Evolutionary conservation across 805 yeast genomes (phyloP).

Genomic region (Blastobotrys attinorum): DNA sequence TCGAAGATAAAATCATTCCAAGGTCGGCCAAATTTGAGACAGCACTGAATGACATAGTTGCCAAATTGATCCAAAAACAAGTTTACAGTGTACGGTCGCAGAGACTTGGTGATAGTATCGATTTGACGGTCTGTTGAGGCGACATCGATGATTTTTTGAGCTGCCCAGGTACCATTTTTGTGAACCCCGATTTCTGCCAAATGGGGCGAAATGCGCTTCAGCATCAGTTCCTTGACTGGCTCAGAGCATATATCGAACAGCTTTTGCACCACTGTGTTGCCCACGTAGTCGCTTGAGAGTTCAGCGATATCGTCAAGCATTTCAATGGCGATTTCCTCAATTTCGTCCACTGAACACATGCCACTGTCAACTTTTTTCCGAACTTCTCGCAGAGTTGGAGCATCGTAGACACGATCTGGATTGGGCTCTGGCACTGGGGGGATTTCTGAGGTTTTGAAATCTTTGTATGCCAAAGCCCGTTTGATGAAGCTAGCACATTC

Average conservation of each 20-base stretch:
- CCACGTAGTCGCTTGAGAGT: slow-evolving; percentile 84
- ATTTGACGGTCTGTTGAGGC: slow-evolving; percentile 58
- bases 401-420: slow-evolving; percentile 66
- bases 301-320: slow-evolving; percentile 88
- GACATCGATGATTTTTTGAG: slow-evolving; percentile 84
- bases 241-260: slow-evolving; percentile 66
- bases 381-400: slow-evolving; percentile 80
- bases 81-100: slow-evolving; percentile 75
- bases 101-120: slow-evolving; percentile 55
- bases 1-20: slow-evolving; percentile 87
- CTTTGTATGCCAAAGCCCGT: slow-evolving; percentile 24
- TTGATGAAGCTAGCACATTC: slow-evolving; percentile 23
- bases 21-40: slow-evolving; percentile 81
- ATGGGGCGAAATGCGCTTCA: slow-evolving; percentile 67
- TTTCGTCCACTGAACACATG: slow-evolving; percentile 45
- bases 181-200: slow-evolving; percentile 90
- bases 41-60: slow-evolving; percentile 91
- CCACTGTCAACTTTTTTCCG: slow-evolving; percentile 64
- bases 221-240: slow-evolving; percentile 69
- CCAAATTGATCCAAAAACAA: slow-evolving; percentile 94
- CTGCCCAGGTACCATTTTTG: slow-evolving; percentile 99
- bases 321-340: slow-evolving; percentile 74
- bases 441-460: slow-evolving; percentile 25
- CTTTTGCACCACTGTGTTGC: slow-evolving; percentile 93
- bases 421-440: slow-evolving; percentile 67